Evolutionary conservation across 306 rosid genomes (phyloP), one percentile per base, ranked within the genome.

Genomic region (Ceratonia siliqua): DNA sequence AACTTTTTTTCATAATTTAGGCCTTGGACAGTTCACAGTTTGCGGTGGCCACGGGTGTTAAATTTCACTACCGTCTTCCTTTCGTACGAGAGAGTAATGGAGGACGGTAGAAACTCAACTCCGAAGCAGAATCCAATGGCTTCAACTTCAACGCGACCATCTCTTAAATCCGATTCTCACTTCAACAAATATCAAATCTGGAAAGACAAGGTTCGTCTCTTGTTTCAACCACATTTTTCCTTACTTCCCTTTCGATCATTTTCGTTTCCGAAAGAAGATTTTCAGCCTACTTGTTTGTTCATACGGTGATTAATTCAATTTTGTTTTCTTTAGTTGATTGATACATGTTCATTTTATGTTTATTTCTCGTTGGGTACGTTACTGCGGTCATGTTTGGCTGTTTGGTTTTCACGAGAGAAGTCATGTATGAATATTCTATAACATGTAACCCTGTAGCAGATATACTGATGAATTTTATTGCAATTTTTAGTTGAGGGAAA

Each of bases 401-500:
- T 35, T 35, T n/a, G 41, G 7, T 66, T 66, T 45, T 27, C 7
- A 9, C 21, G 8, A 0, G 27, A 50, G 28, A 20, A 50, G 4
- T 3, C 13, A 41, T 41, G 46, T 41, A 11, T 11, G 46, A 41
- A 41, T 41, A 9, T 10, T 58, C 1, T 20, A 12, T 10, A 18
- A 8, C 5, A 8, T 66, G 10, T 22, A 15, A 22, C 38, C 56
- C 24, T 0, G 69, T 30, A 45, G 2, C 27, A 36, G 42, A 13
- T 20, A 36, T 2, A 25, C 27, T 10, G 21, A 55, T n/a, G 53
- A 53, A 38, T 59, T 57, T 5, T 58, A 35, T 42, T 63, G 46
- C 33, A 2, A 56, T 21, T 25, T 53, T n/a, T 22, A 93, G 98
- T 73, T 93, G 53, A 85, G 92, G 66, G 96, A 93, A 21, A 90